Evolutionary conservation across 805 yeast species (phyloP).

Genomic region (Gaillardinia entomophila): DNA sequence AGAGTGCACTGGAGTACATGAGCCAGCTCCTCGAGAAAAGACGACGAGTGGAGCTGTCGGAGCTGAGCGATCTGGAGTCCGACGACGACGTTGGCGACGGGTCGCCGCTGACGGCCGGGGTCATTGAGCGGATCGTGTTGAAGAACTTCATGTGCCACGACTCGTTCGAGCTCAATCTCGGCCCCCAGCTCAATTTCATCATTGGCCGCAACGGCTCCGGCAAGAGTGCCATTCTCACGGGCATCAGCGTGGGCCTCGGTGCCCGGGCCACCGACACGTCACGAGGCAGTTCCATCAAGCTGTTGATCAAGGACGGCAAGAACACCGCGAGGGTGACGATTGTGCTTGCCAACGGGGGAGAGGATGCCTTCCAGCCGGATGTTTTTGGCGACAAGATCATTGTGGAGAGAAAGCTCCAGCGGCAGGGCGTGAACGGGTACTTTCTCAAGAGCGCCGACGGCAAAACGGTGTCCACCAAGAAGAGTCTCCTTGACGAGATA

Average conservation of each 20-base stretch:
- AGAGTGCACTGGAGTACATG: slow-evolving; percentile 8
- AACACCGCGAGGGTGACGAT: slow-evolving; percentile 63
- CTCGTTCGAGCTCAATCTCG: slow-evolving; percentile 66
- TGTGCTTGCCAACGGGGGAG: slow-evolving; percentile 57
- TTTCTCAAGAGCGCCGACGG: slow-evolving; percentile 48
- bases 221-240: slow-evolving; percentile 82
- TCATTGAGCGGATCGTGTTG: slow-evolving; percentile 55
- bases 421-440: slow-evolving; percentile 50
- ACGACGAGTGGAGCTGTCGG: slow-evolving; percentile 2
- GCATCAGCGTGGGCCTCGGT: slow-evolving; percentile 81
- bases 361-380: slow-evolving; percentile 58
- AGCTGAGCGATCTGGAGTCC: background rate
- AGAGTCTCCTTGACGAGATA: slow-evolving; percentile 60
- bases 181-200: slow-evolving; percentile 78
- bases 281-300: slow-evolving; percentile 68
- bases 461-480: slow-evolving; percentile 52
- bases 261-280: slow-evolving; percentile 84
- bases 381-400: slow-evolving; percentile 64
- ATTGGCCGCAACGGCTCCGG: slow-evolving; percentile 92
- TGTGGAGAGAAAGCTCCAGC: slow-evolving; percentile 60
- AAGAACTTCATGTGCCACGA: slow-evolving; percentile 89
- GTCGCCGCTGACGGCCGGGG: slow-evolving; percentile 51
- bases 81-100: slow-evolving; percentile 9
- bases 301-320: slow-evolving; percentile 72
- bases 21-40: slow-evolving; percentile 8